Conservation (phyloP, 495 filamentous ascomycete genomes). For the Physcia stellaris region DNA sequence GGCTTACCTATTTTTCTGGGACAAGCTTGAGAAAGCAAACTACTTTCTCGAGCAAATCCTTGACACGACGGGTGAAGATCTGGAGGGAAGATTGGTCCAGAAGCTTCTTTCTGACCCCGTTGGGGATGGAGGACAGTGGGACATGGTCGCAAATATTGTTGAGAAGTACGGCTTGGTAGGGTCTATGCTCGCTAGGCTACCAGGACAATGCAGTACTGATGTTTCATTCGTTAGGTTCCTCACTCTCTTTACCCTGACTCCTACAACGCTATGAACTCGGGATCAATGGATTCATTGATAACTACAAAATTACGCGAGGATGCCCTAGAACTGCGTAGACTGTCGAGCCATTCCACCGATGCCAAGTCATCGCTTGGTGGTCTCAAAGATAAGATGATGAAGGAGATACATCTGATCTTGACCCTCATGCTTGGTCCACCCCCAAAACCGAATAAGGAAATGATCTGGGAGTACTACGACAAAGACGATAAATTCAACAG, state of each 20-base stretch:
- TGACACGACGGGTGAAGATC: conserved; percentile 50
- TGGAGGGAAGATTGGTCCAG: conserved; percentile 58
- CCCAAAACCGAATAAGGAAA: conserved; percentile 47
- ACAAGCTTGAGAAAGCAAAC: conserved; percentile 86
- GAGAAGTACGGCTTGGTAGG: conserved; percentile 63
- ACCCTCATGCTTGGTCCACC: conserved; percentile 68
- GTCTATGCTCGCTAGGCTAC: too few species aligned
- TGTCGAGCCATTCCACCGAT: conserved; percentile 22
- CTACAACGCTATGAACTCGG: conserved; percentile 57
- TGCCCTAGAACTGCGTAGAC: conserved; percentile 46
- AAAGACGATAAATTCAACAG: conserved; percentile 44
- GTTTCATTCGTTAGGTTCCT: too few species aligned
- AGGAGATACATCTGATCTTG: conserved; percentile 63
- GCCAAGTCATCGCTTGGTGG: conserved; percentile 26
- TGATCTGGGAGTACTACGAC: conserved; percentile 68
- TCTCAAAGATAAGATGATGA: conserved; percentile 57
- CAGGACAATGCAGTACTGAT: too few species aligned
- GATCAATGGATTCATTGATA: conserved; percentile 56
- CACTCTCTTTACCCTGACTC: conserved; percentile 68
- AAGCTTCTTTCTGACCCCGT: conserved; percentile 51
- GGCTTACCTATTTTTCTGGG: conserved; percentile 86
- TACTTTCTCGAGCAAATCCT: conserved; percentile 76
- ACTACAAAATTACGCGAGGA: conserved; percentile 81
- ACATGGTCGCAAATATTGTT: conserved; percentile 81
- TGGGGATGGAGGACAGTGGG: conserved; percentile 79